Evolutionary conservation across 805 yeast species (phyloP).

Genomic region (Myxozyma sirexii): DNA sequence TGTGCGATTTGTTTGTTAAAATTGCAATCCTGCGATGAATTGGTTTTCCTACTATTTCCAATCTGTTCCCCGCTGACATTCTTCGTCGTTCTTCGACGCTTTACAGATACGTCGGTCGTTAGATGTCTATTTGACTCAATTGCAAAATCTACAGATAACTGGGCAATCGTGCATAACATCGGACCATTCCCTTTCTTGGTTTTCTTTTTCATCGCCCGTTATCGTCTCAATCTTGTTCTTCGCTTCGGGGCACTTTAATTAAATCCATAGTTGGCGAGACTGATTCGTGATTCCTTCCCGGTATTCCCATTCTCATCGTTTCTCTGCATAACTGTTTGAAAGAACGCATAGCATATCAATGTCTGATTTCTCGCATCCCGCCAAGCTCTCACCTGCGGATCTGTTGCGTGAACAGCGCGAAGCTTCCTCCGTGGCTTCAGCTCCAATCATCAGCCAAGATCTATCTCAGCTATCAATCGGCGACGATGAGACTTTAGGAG

Average conservation of each 20-base stretch:
- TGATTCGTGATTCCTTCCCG: not conserved
- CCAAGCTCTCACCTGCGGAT: conserved; percentile 30
- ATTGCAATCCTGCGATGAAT: not conserved
- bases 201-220: not conserved
- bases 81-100: conserved; percentile 5
- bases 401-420: conserved; percentile 29
- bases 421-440: conserved; percentile 14
- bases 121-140: conserved; percentile 14
- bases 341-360: too few relatives aligned
- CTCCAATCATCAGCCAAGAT: not conserved
- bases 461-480: not conserved
- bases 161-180: not conserved
- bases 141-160: not conserved
- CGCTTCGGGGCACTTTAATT: not conserved
- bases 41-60: not conserved
- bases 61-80: conserved; percentile 4
- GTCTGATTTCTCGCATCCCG: not conserved
- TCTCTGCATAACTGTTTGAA: too few relatives aligned
- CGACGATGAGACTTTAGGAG: conserved; percentile 25
- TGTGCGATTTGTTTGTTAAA: not conserved
- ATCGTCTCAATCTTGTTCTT: not conserved
- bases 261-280: too few relatives aligned
- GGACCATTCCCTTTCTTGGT: not conserved
- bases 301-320: too few relatives aligned
- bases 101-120: not conserved